These are phyloP conservation scores for Boletellus sp. DNA, from an alignment of 768 basidiomycete genomes.

Conservation along the genomic window DNA sequence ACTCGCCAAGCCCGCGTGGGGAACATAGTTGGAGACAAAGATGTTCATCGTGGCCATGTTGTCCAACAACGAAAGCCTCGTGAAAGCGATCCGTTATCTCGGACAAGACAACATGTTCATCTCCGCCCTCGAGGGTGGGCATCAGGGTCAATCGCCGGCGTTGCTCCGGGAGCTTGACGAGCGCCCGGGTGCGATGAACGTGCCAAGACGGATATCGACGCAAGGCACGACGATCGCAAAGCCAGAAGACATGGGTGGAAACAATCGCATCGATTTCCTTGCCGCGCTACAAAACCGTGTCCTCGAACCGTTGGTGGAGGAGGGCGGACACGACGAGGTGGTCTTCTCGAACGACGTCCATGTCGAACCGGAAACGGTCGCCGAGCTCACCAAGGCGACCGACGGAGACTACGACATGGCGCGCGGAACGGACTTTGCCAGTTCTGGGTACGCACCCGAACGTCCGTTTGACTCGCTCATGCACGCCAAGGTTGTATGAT, in stretches of 20 bases:
- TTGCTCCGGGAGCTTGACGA: constrained; percentile 11
- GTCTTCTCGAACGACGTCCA: constrained; percentile 43
- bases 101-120: constrained; percentile 42
- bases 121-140: constrained; percentile 41
- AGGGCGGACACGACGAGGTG: constrained; percentile 37
- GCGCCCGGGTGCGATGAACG: constrained; percentile 8
- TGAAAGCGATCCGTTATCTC: constrained; percentile 35
- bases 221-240: constrained; percentile 6
- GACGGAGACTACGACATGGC: constrained; percentile 42
- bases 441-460: constrained; percentile 31
- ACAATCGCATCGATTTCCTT: constrained; percentile 8
- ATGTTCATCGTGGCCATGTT: constrained; percentile 34
- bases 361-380: constrained; percentile 37
- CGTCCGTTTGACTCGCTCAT: neutral
- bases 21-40: constrained; percentile 2
- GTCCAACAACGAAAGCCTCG: constrained; percentile 36
- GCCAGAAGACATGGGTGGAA: neutral
- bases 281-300: constrained; percentile 37
- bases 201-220: constrained; percentile 13
- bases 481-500: constrained; percentile 16
- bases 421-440: constrained; percentile 39
- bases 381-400: constrained; percentile 38
- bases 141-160: constrained; percentile 7
- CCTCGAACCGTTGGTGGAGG: constrained; percentile 37
- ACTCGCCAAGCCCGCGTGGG: too few relatives aligned